Base-by-base conservation (phyloP, 75 land plant genomes). In the Ceratopteris richardii region DNA sequence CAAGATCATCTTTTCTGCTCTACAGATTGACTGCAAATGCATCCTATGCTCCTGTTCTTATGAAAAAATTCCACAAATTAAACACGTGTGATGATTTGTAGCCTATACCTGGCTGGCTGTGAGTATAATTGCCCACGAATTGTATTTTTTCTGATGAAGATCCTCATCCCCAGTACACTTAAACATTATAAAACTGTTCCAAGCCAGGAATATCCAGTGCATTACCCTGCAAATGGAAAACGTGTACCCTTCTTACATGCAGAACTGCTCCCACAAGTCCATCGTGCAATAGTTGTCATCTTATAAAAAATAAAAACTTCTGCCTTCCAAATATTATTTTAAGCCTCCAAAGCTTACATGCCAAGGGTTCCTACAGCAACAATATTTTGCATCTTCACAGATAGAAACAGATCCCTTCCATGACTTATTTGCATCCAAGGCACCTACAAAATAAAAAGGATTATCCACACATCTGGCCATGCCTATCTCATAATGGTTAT, bases 341-440 rank as follows among this genome's bases (percentile, higher is more conserved):
- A 46, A 18, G 50, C 22, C 18, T 18, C 13, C 3, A 4, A 23
- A 41, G 58, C 82, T 36, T 76, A 86, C 90, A 70, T 57, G 67
- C 87, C 90, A 70, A 78, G 60, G 22, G 52, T 54, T 28, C 75
- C 58, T 33, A 82, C 84, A 50, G 68, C 63, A 56, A 82, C 37
- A 57, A 92, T 77, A 21, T 57, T 54, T 40, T 29, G 30, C 21
- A 80, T 85, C 25, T 68, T 66, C 48, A 92, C 70, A 61, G 71
- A 66, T 47, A 92, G 64, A 11, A 92, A 83, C 61, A 87, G 57
- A 28, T 73, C 62, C 62, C 84, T 87, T 29, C 91, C 83, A 58
- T 71, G 78, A 68, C 97, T 92, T 30, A 80, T 80, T 82, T 92
- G 97, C 62, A 87, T 92, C 93, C 88, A 87, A 36, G 97, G 97